Conservation (phyloP, 495 filamentous ascomycete species). For the Trichoderma asperelloides region DNA sequence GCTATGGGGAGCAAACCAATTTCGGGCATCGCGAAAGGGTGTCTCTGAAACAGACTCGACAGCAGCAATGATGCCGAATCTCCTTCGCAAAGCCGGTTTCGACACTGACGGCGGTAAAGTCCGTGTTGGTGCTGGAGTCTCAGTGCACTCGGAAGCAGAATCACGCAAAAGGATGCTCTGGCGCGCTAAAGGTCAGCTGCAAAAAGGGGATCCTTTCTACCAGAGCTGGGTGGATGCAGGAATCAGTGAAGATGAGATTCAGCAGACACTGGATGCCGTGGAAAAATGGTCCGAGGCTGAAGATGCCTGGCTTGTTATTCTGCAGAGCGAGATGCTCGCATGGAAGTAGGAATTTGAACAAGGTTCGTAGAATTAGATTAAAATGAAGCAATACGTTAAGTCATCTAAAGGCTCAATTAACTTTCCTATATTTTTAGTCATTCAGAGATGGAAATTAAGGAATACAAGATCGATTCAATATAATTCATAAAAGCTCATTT, state of each 20-base stretch:
- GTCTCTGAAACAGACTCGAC: constrained; percentile 17
- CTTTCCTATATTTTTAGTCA: too few species aligned
- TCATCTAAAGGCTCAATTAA: too few species aligned
- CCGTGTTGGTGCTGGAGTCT: constrained; percentile 21
- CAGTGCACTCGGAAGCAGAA: constrained; percentile 21
- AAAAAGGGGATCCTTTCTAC: constrained; percentile 24
- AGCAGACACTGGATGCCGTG: constrained; percentile 22
- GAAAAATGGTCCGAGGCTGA: constrained; percentile 26
- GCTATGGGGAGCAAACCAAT: constrained; percentile 24
- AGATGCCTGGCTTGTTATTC: constrained; percentile 29
- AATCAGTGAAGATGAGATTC: constrained; percentile 28
- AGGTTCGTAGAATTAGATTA: too few species aligned
- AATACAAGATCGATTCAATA: too few species aligned
- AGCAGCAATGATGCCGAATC: constrained; percentile 21
- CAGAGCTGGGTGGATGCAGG: constrained; percentile 31
- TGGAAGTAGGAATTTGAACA: constrained; percentile 23
- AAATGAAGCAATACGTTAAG: too few species aligned
- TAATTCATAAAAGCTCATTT: too few species aligned
- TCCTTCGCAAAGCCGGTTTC: constrained; percentile 26
- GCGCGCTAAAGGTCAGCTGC: constrained; percentile 22
- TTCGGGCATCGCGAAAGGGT: constrained; percentile 16
- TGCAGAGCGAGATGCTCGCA: constrained; percentile 31
- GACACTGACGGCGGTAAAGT: constrained; percentile 26
- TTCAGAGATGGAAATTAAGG: too few species aligned
- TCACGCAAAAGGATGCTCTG: constrained; percentile 23